Conservation (phyloP, 163 green algal genomes). For the Scenedesmus sp. region DNA sequence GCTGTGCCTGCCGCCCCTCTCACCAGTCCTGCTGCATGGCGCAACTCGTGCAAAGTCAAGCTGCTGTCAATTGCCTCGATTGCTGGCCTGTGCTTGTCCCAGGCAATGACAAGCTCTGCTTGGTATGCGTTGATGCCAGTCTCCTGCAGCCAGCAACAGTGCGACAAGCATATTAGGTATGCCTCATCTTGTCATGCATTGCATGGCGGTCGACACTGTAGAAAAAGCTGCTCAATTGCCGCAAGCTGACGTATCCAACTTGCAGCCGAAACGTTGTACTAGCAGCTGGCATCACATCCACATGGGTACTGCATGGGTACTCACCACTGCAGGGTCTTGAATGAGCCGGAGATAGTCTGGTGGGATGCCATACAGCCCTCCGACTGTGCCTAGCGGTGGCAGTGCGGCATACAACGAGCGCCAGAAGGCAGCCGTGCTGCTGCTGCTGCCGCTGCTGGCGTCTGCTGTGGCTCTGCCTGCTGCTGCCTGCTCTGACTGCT, state of each 20-base stretch:
- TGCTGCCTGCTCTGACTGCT: not conserved
- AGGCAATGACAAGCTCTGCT: not conserved
- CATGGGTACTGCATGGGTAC: no score
- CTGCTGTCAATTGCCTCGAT: not conserved
- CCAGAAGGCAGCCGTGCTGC: not conserved
- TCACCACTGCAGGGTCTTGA: not conserved
- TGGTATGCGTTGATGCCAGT: constrained; percentile 8
- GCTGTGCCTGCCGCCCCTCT: not conserved
- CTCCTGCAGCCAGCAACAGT: not conserved
- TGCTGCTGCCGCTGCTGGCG: not conserved
- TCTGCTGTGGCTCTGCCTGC: not conserved
- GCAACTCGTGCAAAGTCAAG: not conserved
- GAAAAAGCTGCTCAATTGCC: no score
- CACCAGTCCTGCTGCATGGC: constrained; percentile 20
- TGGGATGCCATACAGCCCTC: not conserved
- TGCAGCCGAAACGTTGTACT: no score
- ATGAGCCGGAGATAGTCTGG: not conserved
- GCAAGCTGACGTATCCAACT: no score
- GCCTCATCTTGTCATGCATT: no score
- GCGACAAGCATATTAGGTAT: no score
- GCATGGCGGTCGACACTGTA: no score
- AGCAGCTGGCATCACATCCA: no score
- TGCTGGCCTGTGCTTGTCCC: not conserved
- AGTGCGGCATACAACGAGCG: not conserved
- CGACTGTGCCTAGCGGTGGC: not conserved